Percentiles rank a stretch among this genome's conserved stretches.
These are phyloP conservation scores for Cladosporium sp. DNA, from an alignment of 2,329 filamentous ascomycete species.

Conservation along the genomic window DNA sequence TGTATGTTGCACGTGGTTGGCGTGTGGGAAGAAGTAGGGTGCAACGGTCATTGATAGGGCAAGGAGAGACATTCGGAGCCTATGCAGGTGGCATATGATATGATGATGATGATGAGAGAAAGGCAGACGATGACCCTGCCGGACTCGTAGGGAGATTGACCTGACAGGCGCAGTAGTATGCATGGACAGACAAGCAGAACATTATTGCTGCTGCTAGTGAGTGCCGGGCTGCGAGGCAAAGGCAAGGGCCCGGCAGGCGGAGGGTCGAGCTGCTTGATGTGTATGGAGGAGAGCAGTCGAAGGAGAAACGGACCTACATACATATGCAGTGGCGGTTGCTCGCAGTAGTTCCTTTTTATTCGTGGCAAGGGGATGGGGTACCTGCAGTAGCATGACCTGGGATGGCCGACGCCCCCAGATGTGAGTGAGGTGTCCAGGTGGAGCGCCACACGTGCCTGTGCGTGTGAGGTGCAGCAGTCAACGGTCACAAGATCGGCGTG, in stretches of 20 bases:
- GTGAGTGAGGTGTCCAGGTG: background rate
- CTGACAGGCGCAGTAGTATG: no score
- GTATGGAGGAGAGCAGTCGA: no score
- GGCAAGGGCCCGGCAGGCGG: conserved; percentile 1
- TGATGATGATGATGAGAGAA: no score
- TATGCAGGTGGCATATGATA: no score
- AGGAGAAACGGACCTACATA: no score
- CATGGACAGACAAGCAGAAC: no score
- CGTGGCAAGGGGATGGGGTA: conserved; percentile 11
- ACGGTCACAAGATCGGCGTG: conserved; percentile 9
- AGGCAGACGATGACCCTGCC: background rate
- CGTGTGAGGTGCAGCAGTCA: conserved; percentile 8
- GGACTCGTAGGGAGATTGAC: conserved; percentile 1
- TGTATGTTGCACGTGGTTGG: background rate
- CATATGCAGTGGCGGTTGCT: conserved; percentile 1
- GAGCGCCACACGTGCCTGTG: conserved; percentile 10
- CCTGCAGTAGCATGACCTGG: conserved; percentile 7
- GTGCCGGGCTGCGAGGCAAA: conserved; percentile 1
- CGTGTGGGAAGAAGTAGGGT: no score
- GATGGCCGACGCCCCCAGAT: conserved; percentile 5
- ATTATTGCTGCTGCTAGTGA: background rate
- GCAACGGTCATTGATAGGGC: no score
- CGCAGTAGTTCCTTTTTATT: conserved; percentile 9
- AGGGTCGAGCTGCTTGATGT: no score
- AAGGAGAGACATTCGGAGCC: background rate